phyloP scores from a whole-genome alignment of 1,139 yeast genomes.

The Meyerozyma athensensis region DNA sequence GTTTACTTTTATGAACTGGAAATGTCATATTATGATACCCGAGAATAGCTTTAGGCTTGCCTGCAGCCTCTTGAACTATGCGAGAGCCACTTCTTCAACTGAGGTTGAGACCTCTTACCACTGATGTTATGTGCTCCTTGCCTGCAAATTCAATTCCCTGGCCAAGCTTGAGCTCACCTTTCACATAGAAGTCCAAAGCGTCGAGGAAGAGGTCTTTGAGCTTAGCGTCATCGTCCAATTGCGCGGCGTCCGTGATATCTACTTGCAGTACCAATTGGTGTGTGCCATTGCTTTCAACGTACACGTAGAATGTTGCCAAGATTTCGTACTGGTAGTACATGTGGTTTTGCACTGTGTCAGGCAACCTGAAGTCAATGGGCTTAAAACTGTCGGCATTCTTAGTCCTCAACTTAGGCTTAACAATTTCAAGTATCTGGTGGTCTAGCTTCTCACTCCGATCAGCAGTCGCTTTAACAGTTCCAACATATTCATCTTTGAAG shows the following conservation, averaged over 20 bases:
- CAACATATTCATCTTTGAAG: not conserved
- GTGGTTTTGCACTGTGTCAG: conserved; percentile 1
- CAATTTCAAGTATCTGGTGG: not conserved
- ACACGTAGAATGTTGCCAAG: conserved; percentile 2
- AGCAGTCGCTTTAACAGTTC: not conserved
- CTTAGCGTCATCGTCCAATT: not conserved
- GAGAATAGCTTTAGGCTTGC: too few species aligned
- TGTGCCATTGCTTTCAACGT: not conserved
- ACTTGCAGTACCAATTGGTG: not conserved
- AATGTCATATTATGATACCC: too few species aligned
- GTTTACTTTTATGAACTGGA: too few species aligned
- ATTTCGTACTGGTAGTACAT: conserved; percentile 2
- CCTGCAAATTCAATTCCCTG: not conserved
- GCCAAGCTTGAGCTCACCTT: not conserved
- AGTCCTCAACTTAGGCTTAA: not conserved
- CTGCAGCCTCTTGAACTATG: too few species aligned
- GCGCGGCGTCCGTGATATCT: not conserved
- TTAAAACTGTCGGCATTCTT: not conserved
- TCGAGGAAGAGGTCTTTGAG: not conserved
- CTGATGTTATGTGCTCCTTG: not conserved
- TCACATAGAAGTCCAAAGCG: not conserved
- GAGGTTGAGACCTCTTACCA: not conserved
- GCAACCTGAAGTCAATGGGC: not conserved
- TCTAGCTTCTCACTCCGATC: not conserved
- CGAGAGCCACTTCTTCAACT: too few species aligned